phyloP scores from a whole-genome alignment of 2,329 filamentous ascomycete genomes.

The Phialemonium atrogriseum region DNA sequence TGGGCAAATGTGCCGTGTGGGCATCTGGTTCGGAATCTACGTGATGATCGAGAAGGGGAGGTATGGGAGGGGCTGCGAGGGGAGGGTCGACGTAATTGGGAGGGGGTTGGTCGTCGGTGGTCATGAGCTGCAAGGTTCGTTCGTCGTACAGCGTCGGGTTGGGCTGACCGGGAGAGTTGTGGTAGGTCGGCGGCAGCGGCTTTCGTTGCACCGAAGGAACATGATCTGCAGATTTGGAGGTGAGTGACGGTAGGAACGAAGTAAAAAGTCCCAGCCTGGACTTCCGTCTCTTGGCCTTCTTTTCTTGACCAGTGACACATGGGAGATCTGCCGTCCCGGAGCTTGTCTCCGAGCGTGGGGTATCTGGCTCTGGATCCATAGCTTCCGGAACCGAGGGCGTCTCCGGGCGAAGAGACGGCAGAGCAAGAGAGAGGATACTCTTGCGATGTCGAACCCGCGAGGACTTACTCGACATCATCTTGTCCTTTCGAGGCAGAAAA shows the following conservation, averaged over 20 bases:
- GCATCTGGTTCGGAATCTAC: slow-evolving; percentile 5
- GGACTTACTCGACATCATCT: slow-evolving; percentile 39
- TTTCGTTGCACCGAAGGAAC: slow-evolving; percentile 2
- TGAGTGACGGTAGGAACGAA: slow-evolving; percentile 12
- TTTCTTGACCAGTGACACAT: slow-evolving; percentile 3
- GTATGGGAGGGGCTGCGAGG: neutral
- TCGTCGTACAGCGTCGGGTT: neutral
- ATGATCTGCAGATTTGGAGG: slow-evolving; percentile 10
- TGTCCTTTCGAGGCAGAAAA: too few species aligned
- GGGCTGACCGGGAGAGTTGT: slow-evolving; percentile 1
- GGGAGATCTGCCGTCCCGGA: neutral
- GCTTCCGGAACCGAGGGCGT: neutral
- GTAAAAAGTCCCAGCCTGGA: slow-evolving; percentile 9
- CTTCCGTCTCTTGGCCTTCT: slow-evolving; percentile 6
- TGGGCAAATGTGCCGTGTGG: slow-evolving; percentile 3
- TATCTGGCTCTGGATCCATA: neutral
- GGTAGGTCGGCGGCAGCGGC: slow-evolving; percentile 5
- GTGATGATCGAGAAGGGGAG: too few species aligned
- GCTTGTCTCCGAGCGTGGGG: slow-evolving; percentile 4
- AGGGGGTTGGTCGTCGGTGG: too few species aligned
- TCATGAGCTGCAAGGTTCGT: too few species aligned
- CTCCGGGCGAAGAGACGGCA: slow-evolving; percentile 23
- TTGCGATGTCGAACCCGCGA: slow-evolving; percentile 19
- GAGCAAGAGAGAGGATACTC: slow-evolving; percentile 25
- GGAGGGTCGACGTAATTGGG: slow-evolving; percentile 2